Conservation (phyloP, 169 alveolate species). For the Plasmodium knowlesi region DNA sequence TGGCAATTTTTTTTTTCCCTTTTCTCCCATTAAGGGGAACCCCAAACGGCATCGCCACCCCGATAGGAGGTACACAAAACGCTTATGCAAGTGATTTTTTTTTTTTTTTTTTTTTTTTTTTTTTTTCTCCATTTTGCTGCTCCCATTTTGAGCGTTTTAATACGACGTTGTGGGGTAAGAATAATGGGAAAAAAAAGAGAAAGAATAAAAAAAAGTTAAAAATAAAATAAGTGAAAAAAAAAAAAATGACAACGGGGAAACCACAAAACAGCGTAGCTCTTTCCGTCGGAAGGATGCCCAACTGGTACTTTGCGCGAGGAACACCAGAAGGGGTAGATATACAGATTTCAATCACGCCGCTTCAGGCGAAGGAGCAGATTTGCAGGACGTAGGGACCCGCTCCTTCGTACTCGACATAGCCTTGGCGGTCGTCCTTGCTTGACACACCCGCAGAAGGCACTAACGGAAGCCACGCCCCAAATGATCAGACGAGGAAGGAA, state of each 20-base stretch:
- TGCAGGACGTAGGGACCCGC: neutral
- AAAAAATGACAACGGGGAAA: neutral
- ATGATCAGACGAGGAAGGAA: conserved; percentile 39
- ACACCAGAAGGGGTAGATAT: neutral
- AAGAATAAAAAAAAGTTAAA: no score
- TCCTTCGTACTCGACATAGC: neutral
- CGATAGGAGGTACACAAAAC: neutral
- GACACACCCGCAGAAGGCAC: neutral
- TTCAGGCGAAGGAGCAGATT: neutral
- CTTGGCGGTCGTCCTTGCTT: neutral
- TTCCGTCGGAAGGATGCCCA: neutral
- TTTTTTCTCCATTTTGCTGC: neutral
- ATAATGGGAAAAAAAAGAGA: neutral
- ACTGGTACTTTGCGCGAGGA: neutral
- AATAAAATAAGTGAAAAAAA: neutral
- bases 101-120: no score
- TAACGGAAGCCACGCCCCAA: neutral
- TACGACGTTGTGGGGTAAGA: neutral
- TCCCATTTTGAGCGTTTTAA: neutral
- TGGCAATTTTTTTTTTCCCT: neutral
- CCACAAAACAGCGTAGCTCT: neutral
- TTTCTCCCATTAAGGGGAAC: neutral
- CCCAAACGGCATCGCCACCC: neutral
- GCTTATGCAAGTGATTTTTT: neutral
- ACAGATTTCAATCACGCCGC: neutral